Base-by-base conservation (phyloP, 192 early-diverging fungal species). In the Kappamyces sp. region DNA sequence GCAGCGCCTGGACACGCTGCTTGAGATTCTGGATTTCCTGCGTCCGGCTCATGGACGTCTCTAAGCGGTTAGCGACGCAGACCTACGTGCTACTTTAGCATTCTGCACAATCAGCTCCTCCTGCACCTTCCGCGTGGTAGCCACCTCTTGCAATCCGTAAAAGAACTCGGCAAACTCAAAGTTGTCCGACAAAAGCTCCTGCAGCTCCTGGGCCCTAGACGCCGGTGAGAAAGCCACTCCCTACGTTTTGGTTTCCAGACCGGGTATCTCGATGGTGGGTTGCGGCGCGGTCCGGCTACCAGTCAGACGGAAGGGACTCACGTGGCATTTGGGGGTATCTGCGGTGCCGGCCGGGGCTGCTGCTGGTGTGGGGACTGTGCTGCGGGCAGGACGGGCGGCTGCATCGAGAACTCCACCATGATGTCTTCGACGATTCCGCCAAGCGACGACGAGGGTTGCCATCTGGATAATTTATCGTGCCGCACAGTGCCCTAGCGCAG, bases 371-470 rank as follows among this genome's bases (percentile, higher is more conserved):
- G 58, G 3, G 7, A 39, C 40, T 22, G 36, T 9, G 8, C 31
- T 11, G 14, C 4, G 45, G 42, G 1, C 45, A 38, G 53, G 6
- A 37, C 15, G 0, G 66, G 66, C 38, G 66, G 66, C 15, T 57
- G 51, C 15, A 60, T 40, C 5, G 67, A 31, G 34, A 69, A 58
- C 47, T 75, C 80, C 31, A 70, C 58, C 2, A 65, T 50, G 53
- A 85, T 78, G n/a, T 81, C 77, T 47, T 75, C 68, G 35, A 84
- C 64, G 15, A 84, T 54, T 46, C 62, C 64, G 1, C 84, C 81
- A 12, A 85, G 49, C 41, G 66, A 75, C 3, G 54, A 55, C 40
- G 40, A 43, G 14, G 45, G 5, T 4, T 34, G 30, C 54, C 54
- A 55, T 6, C 31, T 55, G 40, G 45, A 38, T 30, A 55, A 43